Percentiles rank a stretch among this genome's conserved stretches.
These are phyloP conservation scores for Misopates orontium DNA, from an alignment of 257 asterid species.

Conservation along the genomic window DNA sequence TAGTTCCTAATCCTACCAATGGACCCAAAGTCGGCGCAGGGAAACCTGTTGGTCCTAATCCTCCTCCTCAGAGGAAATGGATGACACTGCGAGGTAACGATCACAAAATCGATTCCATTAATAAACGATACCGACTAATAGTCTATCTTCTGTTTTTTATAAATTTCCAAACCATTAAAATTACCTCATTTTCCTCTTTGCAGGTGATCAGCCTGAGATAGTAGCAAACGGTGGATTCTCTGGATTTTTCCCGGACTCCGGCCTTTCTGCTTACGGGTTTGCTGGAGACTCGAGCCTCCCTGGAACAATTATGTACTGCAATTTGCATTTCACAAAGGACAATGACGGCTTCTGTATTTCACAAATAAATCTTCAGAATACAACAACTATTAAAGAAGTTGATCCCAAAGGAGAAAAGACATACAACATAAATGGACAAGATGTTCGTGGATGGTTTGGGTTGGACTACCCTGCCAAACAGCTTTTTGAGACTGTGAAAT, in stretches of 20 bases:
- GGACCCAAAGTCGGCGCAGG: conserved; percentile 26
- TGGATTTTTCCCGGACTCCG: conserved; percentile 70
- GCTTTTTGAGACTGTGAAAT: conserved; percentile 41
- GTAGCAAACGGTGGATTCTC: conserved; percentile 69
- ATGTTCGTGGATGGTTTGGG: conserved; percentile 68
- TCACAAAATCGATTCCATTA: neutral
- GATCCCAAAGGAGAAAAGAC: conserved; percentile 55
- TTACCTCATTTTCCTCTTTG: neutral
- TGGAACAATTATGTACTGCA: conserved; percentile 66
- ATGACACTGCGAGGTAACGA: conserved; percentile 69
- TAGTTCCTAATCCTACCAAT: neutral
- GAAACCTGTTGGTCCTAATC: neutral
- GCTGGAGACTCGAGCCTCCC: conserved; percentile 43
- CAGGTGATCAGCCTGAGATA: conserved; percentile 55
- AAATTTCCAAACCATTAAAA: neutral
- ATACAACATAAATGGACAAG: conserved; percentile 56
- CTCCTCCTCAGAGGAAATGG: conserved; percentile 55
- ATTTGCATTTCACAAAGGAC: conserved; percentile 74
- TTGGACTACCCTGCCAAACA: conserved; percentile 49
- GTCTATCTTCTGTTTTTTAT: neutral
- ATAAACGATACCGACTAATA: too few species aligned
- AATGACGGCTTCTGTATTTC: conserved; percentile 54
- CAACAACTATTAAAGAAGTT: conserved; percentile 44
- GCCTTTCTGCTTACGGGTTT: conserved; percentile 40
- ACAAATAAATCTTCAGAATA: conserved; percentile 54